Evolutionary conservation across 495 filamentous ascomycete species (phyloP).

Genomic region (Hypoxylon intermedium): DNA sequence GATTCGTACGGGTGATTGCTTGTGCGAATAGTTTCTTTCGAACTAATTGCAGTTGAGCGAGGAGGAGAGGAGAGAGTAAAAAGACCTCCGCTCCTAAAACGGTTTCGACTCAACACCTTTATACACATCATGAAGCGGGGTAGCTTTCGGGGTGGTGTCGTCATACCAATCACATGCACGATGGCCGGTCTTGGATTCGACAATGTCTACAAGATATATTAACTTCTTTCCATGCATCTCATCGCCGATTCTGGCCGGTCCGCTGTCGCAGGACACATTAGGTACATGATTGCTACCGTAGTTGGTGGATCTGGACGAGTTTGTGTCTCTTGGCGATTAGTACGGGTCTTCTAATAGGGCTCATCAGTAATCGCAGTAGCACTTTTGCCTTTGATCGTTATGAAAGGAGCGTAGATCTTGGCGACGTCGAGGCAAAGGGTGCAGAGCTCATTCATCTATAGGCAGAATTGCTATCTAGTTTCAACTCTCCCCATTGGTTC

Average conservation of each 20-base stretch:
- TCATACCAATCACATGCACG: slow-evolving; percentile 30
- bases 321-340: slow-evolving; percentile 23
- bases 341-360: slow-evolving; percentile 8
- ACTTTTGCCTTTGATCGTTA: slow-evolving; percentile 9
- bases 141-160: slow-evolving; percentile 35
- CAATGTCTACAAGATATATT: slow-evolving; percentile 18
- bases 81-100: neutral
- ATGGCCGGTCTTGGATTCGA: slow-evolving; percentile 5
- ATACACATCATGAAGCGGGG: slow-evolving; percentile 39
- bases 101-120: slow-evolving; percentile 8
- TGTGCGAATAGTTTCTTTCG: slow-evolving; percentile 4
- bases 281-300: slow-evolving; percentile 24
- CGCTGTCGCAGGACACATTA: slow-evolving; percentile 12
- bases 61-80: neutral
- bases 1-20: slow-evolving; percentile 28
- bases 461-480: neutral
- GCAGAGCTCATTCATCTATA: slow-evolving; percentile 5
- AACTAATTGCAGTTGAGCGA: slow-evolving; percentile 4
- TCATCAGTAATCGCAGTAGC: slow-evolving; percentile 8
- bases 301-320: slow-evolving; percentile 21
- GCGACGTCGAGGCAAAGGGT: neutral
- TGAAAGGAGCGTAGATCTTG: slow-evolving; percentile 22
- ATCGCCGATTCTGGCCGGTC: slow-evolving; percentile 37
- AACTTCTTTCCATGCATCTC: slow-evolving; percentile 16
- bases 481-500: neutral